Evolutionary conservation across 805 yeast genomes (phyloP).

Genomic region (Vanderwaltozyma tropicalis): DNA sequence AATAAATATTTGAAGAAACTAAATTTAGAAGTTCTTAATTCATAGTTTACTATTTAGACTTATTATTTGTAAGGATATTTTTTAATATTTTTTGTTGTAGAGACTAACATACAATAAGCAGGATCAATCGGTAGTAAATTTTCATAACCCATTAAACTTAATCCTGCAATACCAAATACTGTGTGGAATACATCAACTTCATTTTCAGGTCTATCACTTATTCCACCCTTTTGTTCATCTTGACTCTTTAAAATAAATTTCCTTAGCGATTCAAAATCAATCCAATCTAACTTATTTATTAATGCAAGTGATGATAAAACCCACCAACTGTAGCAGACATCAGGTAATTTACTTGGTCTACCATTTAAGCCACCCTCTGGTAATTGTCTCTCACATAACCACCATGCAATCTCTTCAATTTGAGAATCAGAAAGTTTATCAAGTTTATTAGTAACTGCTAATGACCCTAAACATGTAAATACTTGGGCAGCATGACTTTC

Average conservation of each 20-base stretch:
- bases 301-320: slow-evolving; percentile 68
- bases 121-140: slow-evolving; percentile 66
- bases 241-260: slow-evolving; percentile 68
- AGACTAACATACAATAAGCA: slow-evolving; percentile 67
- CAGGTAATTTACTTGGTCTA: slow-evolving; percentile 90
- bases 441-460: slow-evolving; percentile 56
- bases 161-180: slow-evolving; percentile 78
- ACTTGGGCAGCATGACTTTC: slow-evolving; percentile 93
- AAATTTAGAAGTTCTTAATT: neutral
- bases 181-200: slow-evolving; percentile 93
- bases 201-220: slow-evolving; percentile 84
- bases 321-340: slow-evolving; percentile 99
- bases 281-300: slow-evolving; percentile 61
- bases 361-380: slow-evolving; percentile 88
- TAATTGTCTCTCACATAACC: slow-evolving; percentile 89
- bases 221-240: slow-evolving; percentile 73
- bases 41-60: neutral
- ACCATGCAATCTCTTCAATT: slow-evolving; percentile 50
- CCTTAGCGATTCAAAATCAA: slow-evolving; percentile 52
- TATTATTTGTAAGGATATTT: slow-evolving; percentile 26
- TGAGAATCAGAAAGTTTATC: slow-evolving; percentile 34
- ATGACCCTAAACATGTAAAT: slow-evolving; percentile 73
- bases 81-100: slow-evolving; percentile 27
- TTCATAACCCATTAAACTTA: slow-evolving; percentile 61
- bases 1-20: neutral